phyloP scores from a whole-genome alignment of 1,139 yeast species.

The Sporopachydermia cereana region DNA sequence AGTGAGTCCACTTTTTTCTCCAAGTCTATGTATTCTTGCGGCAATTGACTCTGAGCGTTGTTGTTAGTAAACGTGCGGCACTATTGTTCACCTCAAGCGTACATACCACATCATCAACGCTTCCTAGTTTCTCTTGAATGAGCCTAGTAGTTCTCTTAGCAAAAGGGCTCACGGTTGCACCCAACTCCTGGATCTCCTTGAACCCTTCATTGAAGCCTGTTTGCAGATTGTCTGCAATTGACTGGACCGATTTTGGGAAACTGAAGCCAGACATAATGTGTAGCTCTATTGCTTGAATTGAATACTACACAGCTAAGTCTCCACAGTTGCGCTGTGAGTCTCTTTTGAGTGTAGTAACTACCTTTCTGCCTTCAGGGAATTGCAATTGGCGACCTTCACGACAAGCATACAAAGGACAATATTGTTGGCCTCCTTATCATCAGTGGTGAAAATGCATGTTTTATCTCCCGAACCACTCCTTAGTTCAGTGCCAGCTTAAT shows the following conservation, averaged over 20 bases:
- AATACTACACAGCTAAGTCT: neutral
- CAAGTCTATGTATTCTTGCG: constrained; percentile 55
- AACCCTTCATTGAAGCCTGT: constrained; percentile 10
- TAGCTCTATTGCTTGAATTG: neutral
- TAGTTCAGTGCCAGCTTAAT: no score
- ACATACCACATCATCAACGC: constrained; percentile 41
- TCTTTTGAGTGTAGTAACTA: no score
- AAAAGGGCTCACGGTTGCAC: constrained; percentile 29
- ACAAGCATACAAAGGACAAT: no score
- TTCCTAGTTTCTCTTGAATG: constrained; percentile 62
- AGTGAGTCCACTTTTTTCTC: constrained; percentile 57
- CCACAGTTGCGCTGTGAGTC: no score
- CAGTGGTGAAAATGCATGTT: no score
- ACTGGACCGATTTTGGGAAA: constrained; percentile 8
- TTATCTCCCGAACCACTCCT: no score
- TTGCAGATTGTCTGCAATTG: constrained; percentile 11
- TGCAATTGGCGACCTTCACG: no score
- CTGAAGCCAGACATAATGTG: constrained; percentile 11
- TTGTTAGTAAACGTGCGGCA: no score
- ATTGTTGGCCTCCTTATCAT: no score
- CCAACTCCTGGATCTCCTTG: constrained; percentile 10
- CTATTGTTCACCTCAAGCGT: no score
- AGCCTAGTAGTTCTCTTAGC: constrained; percentile 48
- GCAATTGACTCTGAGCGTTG: constrained; percentile 55
- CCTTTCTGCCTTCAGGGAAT: no score